Evolutionary conservation across 2,329 filamentous ascomycete species (phyloP).

Genomic region (Geosmithia putterillii): DNA sequence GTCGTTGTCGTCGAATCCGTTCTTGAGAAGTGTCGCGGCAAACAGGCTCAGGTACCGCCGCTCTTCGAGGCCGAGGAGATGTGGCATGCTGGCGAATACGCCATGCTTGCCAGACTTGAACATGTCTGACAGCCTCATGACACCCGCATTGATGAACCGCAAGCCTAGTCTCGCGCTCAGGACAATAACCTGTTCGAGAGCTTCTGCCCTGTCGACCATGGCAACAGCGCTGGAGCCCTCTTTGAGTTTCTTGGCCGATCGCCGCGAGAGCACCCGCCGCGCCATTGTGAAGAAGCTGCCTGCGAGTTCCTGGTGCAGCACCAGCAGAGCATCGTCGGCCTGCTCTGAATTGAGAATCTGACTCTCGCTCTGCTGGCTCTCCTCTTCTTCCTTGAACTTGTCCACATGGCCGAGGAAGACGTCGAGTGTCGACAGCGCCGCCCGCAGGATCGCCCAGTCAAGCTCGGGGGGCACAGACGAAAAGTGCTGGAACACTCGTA

Average conservation of each 20-base stretch:
- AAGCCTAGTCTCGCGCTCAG: conserved; percentile 33
- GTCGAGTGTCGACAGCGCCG: conserved; percentile 32
- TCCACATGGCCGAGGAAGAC: conserved; percentile 32
- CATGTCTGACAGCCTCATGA: conserved; percentile 29
- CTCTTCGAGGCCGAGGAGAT: conserved; percentile 24
- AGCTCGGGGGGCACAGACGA: conserved; percentile 26
- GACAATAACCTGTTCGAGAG: conserved; percentile 29
- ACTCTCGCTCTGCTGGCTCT: conserved; percentile 23
- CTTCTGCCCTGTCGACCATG: conserved; percentile 14
- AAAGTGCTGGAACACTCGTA: conserved; percentile 37
- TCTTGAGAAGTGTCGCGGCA: conserved; percentile 33
- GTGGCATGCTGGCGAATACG: conserved; percentile 31
- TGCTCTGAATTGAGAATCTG: conserved; percentile 24
- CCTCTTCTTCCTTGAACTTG: conserved; percentile 23
- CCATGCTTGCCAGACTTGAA: conserved; percentile 35
- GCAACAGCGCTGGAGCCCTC: conserved; percentile 5
- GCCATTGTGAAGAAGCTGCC: conserved; percentile 34
- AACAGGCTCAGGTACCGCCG: conserved; percentile 39
- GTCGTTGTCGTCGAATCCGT: conserved; percentile 24
- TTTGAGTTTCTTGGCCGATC: conserved; percentile 1
- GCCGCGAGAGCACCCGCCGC: conserved; percentile 19
- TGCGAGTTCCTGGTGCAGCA: conserved; percentile 37
- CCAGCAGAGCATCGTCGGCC: conserved; percentile 31
- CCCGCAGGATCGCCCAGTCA: conserved; percentile 34
- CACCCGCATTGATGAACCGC: conserved; percentile 29